Evolutionary conservation across 2,329 filamentous ascomycete genomes (phyloP), one percentile per base, ranked within the genome.

Genomic region (Venturia asperata): DNA sequence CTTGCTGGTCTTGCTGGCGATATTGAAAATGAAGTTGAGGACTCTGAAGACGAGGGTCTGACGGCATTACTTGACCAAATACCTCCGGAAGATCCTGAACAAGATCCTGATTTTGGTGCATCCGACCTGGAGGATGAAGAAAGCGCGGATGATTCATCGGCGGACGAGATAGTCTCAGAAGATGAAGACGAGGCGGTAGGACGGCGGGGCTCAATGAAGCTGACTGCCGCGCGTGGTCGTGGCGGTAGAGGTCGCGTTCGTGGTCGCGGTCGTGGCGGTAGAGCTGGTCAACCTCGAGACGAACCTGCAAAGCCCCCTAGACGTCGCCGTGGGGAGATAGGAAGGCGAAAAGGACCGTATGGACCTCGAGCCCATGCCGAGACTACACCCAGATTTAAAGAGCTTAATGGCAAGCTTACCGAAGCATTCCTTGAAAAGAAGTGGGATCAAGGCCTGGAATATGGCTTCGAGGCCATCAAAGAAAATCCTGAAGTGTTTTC

Each of bases 361-460:
- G 77, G 79, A 19, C 77, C 77, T 61, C 75, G 76, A 37, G 85
- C 86, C 72, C 82, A 85, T 30, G 86, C 84, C 10, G 87, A 90
- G 72, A 87, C 87, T 19, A 84, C 87, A 56, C 85, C 82, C 49
- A 87, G 91, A 69, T 90, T 92, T 73, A 90, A 87, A 70, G 79
- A 83, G 49, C 80, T 87, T 52, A 80, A 92, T 61, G 82, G 83
- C 60, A 80, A 83, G 71, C 89, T 90, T 3, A 89, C 86, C 66
- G 81, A 87, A 67, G 84, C 86, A 5, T 92, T 87, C 71, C 80
- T 91, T 66, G 79, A 82, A 11, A 80, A 82, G 34, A 80, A 87
- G 24, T 86, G 87, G 68, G 80, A 84, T 5, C 78, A 81, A 49
- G 87, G 88, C 5, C 77, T 85, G 43, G 80, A 82, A 77, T 63